phyloP scores from a whole-genome alignment of 345 rosid genomes.

The Erodium maritimum region DNA sequence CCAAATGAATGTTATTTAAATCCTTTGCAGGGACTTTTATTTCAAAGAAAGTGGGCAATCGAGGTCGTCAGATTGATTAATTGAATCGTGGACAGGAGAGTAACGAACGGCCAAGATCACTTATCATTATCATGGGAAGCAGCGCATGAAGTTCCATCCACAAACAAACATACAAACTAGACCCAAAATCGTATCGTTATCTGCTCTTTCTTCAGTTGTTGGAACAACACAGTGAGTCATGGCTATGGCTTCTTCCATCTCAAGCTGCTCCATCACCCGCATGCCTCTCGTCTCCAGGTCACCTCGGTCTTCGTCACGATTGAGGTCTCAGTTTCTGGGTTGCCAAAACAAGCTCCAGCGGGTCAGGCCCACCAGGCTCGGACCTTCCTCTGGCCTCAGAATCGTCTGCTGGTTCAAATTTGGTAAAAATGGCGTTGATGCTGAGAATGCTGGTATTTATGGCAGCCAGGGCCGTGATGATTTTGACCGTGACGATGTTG shows the following conservation, averaged over 20 bases:
- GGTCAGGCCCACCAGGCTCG: slow-evolving; percentile 28
- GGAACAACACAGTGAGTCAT: too few species aligned
- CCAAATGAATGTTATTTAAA: too few species aligned
- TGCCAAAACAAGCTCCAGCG: slow-evolving; percentile 15
- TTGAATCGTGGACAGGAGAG: too few species aligned
- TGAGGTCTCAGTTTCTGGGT: slow-evolving; percentile 50
- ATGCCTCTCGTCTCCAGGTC: slow-evolving; percentile 20
- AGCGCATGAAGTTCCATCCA: slow-evolving; percentile 23
- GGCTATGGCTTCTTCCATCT: slow-evolving; percentile 17
- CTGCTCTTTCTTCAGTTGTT: too few species aligned
- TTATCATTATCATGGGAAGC: slow-evolving; percentile 6
- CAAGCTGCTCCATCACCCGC: slow-evolving; percentile 9
- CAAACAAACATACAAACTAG: too few species aligned
- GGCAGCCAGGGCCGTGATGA: slow-evolving; percentile 85
- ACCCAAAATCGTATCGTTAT: too few species aligned
- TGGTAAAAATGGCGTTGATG: slow-evolving; percentile 85
- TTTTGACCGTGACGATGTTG: slow-evolving; percentile 93
- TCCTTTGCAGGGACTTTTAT: too few species aligned
- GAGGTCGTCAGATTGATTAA: too few species aligned
- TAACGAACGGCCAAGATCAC: slow-evolving; percentile 3
- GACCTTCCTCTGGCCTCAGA: slow-evolving; percentile 57
- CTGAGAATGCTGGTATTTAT: slow-evolving; percentile 91
- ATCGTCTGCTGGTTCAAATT: slow-evolving; percentile 74
- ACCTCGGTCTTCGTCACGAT: slow-evolving; percentile 13
- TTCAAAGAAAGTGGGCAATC: too few species aligned